These are phyloP conservation scores for Leptodontidium sp. DNA, from an alignment of 2,329 filamentous ascomycete species.

Conservation along the genomic window DNA sequence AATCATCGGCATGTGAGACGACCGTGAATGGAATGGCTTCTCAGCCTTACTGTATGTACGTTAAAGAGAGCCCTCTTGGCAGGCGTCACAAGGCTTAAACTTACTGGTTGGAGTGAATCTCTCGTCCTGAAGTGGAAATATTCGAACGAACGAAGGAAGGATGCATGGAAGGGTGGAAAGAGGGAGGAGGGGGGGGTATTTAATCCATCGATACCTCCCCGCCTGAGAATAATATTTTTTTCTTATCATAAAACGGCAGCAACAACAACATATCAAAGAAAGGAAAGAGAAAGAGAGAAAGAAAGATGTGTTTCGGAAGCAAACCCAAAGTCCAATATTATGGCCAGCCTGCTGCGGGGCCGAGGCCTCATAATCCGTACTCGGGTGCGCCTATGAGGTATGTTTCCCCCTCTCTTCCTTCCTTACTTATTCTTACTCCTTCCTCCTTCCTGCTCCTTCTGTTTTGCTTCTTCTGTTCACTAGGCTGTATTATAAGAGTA, in stretches of 20 bases:
- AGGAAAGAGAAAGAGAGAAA: background rate
- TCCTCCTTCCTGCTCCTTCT: no score
- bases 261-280: background rate
- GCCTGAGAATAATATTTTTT: background rate
- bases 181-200: background rate
- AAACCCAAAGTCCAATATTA: conserved; percentile 19
- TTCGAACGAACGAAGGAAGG: conserved; percentile 5
- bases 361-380: conserved; percentile 13
- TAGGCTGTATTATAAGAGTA: background rate
- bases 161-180: background rate
- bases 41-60: conserved; percentile 8
- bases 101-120: background rate
- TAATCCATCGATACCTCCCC: background rate
- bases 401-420: background rate
- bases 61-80: background rate
- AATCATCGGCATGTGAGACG: background rate
- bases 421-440: no score
- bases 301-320: conserved; percentile 17
- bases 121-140: background rate
- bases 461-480: no score
- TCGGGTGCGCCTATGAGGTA: conserved; percentile 10
- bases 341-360: conserved; percentile 9
- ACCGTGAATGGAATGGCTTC: background rate
- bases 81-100: conserved; percentile 13
- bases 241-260: background rate